phyloP scores from a whole-genome alignment of 257 asterid species.

The Verbena officinalis region DNA sequence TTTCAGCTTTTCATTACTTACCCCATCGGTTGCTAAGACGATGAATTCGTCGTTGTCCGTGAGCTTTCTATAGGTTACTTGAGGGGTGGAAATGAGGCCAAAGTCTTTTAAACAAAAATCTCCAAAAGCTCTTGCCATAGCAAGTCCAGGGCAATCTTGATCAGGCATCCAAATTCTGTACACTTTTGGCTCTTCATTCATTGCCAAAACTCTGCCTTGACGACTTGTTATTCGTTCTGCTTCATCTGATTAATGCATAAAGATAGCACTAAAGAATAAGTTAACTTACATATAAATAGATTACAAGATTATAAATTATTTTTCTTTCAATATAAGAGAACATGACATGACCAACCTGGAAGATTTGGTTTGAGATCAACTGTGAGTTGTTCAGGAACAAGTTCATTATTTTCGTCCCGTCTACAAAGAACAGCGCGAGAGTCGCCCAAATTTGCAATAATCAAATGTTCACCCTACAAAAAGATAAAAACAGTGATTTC shows the following conservation, averaged over 20 bases:
- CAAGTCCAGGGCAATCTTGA: constrained; percentile 91
- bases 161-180: constrained; percentile 92
- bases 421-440: constrained; percentile 80
- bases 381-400: constrained; percentile 68
- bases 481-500: neutral
- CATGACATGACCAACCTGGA: constrained; percentile 50
- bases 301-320: neutral
- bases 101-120: constrained; percentile 87
- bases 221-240: constrained; percentile 53
- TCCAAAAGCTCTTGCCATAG: constrained; percentile 96
- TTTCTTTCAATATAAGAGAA: too few species aligned
- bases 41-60: constrained; percentile 69
- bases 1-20: constrained; percentile 29
- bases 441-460: constrained; percentile 78
- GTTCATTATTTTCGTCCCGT: constrained; percentile 51
- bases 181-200: constrained; percentile 80
- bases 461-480: constrained; percentile 69
- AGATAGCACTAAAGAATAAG: neutral
- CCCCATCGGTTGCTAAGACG: constrained; percentile 92
- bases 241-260: constrained; percentile 62
- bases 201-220: constrained; percentile 82
- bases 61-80: constrained; percentile 56
- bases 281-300: neutral
- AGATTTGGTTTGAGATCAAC: constrained; percentile 87
- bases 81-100: constrained; percentile 79